phyloP scores from a whole-genome alignment of 345 rosid genomes.

The Eucalyptus decipiens region DNA sequence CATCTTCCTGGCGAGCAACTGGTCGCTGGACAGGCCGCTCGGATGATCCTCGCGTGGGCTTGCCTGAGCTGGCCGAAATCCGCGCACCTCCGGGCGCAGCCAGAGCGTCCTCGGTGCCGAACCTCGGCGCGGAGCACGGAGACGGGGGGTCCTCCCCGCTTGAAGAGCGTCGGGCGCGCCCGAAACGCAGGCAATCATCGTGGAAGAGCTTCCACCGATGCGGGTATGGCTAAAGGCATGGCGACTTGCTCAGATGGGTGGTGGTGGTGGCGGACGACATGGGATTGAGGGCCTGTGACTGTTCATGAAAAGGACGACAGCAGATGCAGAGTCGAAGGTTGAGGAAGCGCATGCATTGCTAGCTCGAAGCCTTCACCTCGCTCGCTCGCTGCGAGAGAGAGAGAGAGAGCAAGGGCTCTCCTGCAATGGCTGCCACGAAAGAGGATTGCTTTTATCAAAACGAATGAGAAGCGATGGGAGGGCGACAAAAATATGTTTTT shows the following conservation, averaged over 20 bases:
- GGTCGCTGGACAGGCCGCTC: conserved; percentile 33
- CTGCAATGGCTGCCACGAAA: background rate
- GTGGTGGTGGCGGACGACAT: background rate
- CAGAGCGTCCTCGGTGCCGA: conserved; percentile 27
- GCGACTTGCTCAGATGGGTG: background rate
- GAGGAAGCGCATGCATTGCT: background rate
- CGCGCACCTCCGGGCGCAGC: conserved; percentile 18
- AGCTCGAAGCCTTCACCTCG: background rate
- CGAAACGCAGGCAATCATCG: conserved; percentile 19
- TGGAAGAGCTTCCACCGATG: background rate
- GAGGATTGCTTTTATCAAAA: background rate
- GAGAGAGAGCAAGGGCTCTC: background rate
- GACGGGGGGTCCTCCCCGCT: background rate
- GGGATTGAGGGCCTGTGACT: background rate
- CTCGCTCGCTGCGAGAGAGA: background rate
- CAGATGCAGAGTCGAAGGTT: background rate
- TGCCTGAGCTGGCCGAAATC: conserved; percentile 47
- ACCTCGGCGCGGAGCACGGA: background rate
- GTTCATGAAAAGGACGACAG: background rate
- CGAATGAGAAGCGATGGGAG: background rate
- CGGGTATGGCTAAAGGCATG: background rate
- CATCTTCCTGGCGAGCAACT: conserved; percentile 45
- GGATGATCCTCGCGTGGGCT: conserved; percentile 40
- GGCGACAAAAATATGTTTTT: background rate
- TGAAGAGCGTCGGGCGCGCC: conserved; percentile 1